Base-by-base conservation (phyloP, 805 yeast genomes). In the Zygoascus flipseniorum region DNA sequence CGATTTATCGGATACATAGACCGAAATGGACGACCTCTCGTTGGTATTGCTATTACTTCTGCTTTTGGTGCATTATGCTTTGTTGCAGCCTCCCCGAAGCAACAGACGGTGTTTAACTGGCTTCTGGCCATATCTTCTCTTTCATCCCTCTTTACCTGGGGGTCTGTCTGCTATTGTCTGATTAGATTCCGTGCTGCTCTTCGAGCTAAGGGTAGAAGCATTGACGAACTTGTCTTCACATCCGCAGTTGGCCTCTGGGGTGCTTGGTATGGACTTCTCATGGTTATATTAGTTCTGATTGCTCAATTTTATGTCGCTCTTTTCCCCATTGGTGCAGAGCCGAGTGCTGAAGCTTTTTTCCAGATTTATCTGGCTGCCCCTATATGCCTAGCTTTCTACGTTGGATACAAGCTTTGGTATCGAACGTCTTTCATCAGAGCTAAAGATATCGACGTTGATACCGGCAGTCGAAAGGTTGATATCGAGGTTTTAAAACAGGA, bases 251-350 rank as follows among this genome's bases (percentile, higher is more conserved):
- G 96, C 60, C 68, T 82, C 31, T 70, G 65, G 60, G 95, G 95
- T 48, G 83, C 95, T 0, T 66, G 65, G 56, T 78, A 77, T 65
- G 95, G 93, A 52, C 62, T 79, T 16, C 54, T 69, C 26, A 69
- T 89, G 63, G 82, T 82, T 65, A 41, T 76, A 32, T 66, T 84
- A 53, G 82, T 87, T 57, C 72, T 89, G 55, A 71, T 79, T 53
- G 87, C 89, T 31, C 90, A 86, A 70, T 86, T 88, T 74, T 88
- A 92, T 88, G 76, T 83, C 54, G 90, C 93, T 6, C 70, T 85
- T 43, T 86, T 75, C 76, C 95, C 95, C 52, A 64, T 81, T 70
- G 81, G 75, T 13, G 50, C 10, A 11, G 67, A 48, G 13, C 71
- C 76, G 18, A 56, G 62, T 51, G 76, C 76, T 28, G 39, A 54